Evolutionary conservation across 2,329 filamentous ascomycete genomes (phyloP).

Genomic region (Monilinia polystroma): DNA sequence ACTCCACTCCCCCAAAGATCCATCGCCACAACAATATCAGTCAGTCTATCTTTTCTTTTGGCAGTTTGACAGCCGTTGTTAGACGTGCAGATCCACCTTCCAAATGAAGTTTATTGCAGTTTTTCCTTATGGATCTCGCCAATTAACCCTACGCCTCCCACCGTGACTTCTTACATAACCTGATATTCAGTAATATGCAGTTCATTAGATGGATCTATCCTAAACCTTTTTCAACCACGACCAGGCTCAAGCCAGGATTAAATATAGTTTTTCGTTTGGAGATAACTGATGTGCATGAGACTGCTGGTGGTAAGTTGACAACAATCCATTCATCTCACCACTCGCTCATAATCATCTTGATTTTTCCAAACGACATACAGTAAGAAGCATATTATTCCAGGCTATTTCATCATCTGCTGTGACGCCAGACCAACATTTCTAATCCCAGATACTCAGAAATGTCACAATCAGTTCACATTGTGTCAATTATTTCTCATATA

Average conservation of each 20-base stretch:
- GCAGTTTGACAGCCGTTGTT: not conserved
- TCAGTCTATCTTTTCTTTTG: not conserved
- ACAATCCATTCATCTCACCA: not conserved
- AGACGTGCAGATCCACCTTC: not conserved
- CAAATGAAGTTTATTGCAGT: not conserved
- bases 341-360: not conserved
- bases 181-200: conserved; percentile 8
- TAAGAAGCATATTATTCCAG: not conserved
- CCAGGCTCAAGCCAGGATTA: not conserved
- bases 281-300: not conserved
- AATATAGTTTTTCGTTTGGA: not conserved
- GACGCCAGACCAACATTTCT: not conserved
- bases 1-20: not conserved
- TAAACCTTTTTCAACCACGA: not conserved
- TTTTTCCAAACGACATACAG: not conserved
- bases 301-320: not conserved
- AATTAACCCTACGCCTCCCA: not conserved
- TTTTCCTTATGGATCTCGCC: not conserved
- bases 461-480: too few relatives aligned
- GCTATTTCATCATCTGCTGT: not conserved
- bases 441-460: not conserved
- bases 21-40: not conserved
- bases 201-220: not conserved
- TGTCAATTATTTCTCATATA: too few relatives aligned
- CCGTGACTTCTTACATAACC: not conserved